These are phyloP conservation scores for Botrytis medusae DNA, from an alignment of 2,329 filamentous ascomycete genomes.

Conservation along the genomic window DNA sequence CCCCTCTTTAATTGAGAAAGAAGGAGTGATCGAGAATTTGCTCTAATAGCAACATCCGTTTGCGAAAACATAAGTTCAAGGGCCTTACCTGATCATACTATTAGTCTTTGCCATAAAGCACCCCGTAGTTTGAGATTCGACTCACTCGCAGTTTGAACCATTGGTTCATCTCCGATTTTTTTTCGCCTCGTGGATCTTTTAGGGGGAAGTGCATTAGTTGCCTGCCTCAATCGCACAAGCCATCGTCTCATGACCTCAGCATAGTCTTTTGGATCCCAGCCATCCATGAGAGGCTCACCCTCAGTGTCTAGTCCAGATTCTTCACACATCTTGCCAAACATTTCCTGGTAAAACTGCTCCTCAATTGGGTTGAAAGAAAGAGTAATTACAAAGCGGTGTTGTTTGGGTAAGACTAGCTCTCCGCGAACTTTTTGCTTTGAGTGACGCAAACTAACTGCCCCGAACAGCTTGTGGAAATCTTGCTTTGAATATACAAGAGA, in stretches of 20 bases:
- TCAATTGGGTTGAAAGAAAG: slow-evolving; percentile 89
- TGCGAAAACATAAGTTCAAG: slow-evolving; percentile 90
- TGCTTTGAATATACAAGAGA: slow-evolving; percentile 59
- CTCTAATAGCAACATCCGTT: slow-evolving; percentile 64
- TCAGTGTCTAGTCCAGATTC: slow-evolving; percentile 60
- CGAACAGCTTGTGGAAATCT: slow-evolving; percentile 69
- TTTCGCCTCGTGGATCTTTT: slow-evolving; percentile 58
- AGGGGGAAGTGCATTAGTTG: slow-evolving; percentile 64
- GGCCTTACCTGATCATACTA: slow-evolving; percentile 59
- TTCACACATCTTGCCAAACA: slow-evolving; percentile 74
- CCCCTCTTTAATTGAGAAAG: slow-evolving; percentile 65
- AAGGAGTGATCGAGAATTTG: slow-evolving; percentile 68
- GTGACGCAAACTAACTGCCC: slow-evolving; percentile 74
- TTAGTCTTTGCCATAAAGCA: background rate
- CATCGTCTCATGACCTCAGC: slow-evolving; percentile 75
- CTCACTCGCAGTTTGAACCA: slow-evolving; percentile 74
- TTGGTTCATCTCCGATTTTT: slow-evolving; percentile 58
- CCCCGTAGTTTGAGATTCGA: background rate
- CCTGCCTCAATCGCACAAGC: slow-evolving; percentile 76
- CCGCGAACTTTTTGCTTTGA: slow-evolving; percentile 78
- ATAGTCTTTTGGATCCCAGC: slow-evolving; percentile 62
- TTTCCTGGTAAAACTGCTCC: slow-evolving; percentile 78
- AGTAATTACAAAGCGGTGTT: slow-evolving; percentile 83
- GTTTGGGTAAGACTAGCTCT: slow-evolving; percentile 76
- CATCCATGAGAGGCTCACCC: slow-evolving; percentile 51